Base-by-base conservation (phyloP, 192 early-diverging fungal genomes). In the Coemansia sp. region DNA sequence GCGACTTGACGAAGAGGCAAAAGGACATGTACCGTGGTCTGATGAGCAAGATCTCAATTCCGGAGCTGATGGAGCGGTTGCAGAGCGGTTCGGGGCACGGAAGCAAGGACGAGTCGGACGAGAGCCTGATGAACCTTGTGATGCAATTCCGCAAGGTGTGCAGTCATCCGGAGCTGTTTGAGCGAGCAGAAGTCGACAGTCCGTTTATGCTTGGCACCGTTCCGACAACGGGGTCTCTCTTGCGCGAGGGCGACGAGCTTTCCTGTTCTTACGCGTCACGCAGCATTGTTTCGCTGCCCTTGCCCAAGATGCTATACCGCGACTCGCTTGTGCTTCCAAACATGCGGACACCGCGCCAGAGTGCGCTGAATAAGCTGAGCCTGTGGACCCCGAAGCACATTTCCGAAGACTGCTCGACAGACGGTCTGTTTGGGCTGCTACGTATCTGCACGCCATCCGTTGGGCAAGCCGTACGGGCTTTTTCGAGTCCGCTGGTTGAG, bases 121-220 rank as follows among this genome's bases (percentile, higher is more conserved):
- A 91, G 67, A 92, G 87, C 66, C 82, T 95, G 71, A 93, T 93
- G 92, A 95, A 95, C 65, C 66, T 95, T 62, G 92, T 96, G n/a
- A 93, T 93, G 92, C 92, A 93, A 73, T 91, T 93, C 85, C 89
- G 92, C 67, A 93, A 93, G 71, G 91, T 93, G 34, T 92, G 91
- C 71, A 93, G 92, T 60, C 92, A 93, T 76, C 92, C 92, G 1
- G 92, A 93, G 71, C 70, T 93, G 40, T 92, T 93, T 83, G 92
- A 92, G 72, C 87, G 93, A 36, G 92, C 90, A 4, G 89, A 91
- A 63, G 90, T 93, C n/a, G 74, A 85, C 8, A 81, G 88, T 1
- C 93, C 93, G 3, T 84, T 88, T 62, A 75, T 87, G 8, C 75
- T 86, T 9, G 87, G 87, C 59, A 59, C 67, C 5, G 90, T 87